These are phyloP conservation scores for Hypoxylon sp. DNA, from an alignment of 2,329 filamentous ascomycete genomes.

Conservation along the genomic window DNA sequence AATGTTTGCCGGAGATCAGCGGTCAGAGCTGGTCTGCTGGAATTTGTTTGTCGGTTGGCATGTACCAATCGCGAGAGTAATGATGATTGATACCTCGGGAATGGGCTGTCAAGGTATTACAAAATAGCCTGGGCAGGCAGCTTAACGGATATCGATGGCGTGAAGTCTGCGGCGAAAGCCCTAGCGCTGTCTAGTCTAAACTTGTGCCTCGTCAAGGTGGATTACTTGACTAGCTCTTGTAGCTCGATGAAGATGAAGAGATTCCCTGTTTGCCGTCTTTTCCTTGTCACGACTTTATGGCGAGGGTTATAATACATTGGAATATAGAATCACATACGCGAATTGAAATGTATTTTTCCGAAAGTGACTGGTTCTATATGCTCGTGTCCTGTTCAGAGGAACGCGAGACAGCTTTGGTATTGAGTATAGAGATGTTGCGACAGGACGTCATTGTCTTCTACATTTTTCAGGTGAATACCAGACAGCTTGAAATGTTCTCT, in stretches of 20 bases:
- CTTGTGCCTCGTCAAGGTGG: constrained; percentile 33
- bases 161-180: constrained; percentile 42
- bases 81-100: constrained; percentile 52
- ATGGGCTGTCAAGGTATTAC: constrained; percentile 44
- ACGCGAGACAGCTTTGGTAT: not conserved
- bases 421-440: not conserved
- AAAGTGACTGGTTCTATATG: constrained; percentile 6
- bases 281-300: constrained; percentile 54
- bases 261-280: constrained; percentile 46
- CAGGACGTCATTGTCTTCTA: not conserved
- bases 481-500: no score
- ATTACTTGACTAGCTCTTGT: constrained; percentile 39
- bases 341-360: constrained; percentile 29
- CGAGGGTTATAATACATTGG: constrained; percentile 53
- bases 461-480: not conserved
- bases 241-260: constrained; percentile 44
- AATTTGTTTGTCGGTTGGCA: constrained; percentile 41
- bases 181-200: constrained; percentile 27
- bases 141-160: constrained; percentile 25
- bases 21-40: constrained; percentile 46
- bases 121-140: constrained; percentile 34
- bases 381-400: not conserved
- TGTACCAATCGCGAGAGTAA: constrained; percentile 44
- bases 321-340: constrained; percentile 45
- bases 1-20: constrained; percentile 46